A percentile compares a stretch with the other conserved stretches of the same genome.
These are phyloP conservation scores for Mortierella sp. DNA, from an alignment of 371 early-diverging fungal genomes.

Conservation along the genomic window DNA sequence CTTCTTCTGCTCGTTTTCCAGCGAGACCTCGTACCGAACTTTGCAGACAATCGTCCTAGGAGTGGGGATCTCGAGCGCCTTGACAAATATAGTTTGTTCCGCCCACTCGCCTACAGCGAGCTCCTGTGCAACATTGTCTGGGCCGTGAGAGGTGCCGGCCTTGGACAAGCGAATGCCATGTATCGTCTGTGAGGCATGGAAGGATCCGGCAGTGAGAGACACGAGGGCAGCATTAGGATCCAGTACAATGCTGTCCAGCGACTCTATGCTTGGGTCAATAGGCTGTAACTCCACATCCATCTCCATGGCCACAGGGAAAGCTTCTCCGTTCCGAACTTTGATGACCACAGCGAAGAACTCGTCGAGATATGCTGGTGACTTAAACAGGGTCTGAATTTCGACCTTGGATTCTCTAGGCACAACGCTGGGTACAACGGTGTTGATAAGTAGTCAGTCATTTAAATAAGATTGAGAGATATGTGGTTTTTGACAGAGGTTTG, in stretches of 20 bases:
- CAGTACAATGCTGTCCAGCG: slow-evolving; percentile 41
- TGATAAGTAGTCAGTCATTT: not conserved
- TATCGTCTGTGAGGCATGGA: slow-evolving; percentile 10
- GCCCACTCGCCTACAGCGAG: slow-evolving; percentile 51
- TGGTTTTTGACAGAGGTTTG: not conserved
- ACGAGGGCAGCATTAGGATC: slow-evolving; percentile 30
- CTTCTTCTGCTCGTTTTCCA: slow-evolving; percentile 34
- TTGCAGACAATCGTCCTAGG: slow-evolving; percentile 50
- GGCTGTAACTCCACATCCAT: slow-evolving; percentile 56
- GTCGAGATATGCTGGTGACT: slow-evolving; percentile 78
- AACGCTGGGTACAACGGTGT: slow-evolving; percentile 59
- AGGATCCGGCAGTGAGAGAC: not conserved
- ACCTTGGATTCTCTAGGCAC: slow-evolving; percentile 78
- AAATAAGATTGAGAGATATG: not conserved
- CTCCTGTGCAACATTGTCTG: not conserved
- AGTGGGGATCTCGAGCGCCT: slow-evolving; percentile 47
- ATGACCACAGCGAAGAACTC: slow-evolving; percentile 76
- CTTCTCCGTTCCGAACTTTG: slow-evolving; percentile 74
- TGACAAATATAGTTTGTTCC: slow-evolving; percentile 39
- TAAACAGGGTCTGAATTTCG: slow-evolving; percentile 65
- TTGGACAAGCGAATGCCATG: slow-evolving; percentile 21
- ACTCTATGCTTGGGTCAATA: slow-evolving; percentile 51
- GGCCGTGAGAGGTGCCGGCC: too few relatives aligned
- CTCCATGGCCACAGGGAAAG: slow-evolving; percentile 47
- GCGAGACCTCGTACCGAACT: slow-evolving; percentile 46